Percentiles rank a stretch among this genome's conserved stretches.
Evolutionary conservation across 1,284 basidiomycete genomes (phyloP).

Genomic region (Polyporus tsugae): DNA sequence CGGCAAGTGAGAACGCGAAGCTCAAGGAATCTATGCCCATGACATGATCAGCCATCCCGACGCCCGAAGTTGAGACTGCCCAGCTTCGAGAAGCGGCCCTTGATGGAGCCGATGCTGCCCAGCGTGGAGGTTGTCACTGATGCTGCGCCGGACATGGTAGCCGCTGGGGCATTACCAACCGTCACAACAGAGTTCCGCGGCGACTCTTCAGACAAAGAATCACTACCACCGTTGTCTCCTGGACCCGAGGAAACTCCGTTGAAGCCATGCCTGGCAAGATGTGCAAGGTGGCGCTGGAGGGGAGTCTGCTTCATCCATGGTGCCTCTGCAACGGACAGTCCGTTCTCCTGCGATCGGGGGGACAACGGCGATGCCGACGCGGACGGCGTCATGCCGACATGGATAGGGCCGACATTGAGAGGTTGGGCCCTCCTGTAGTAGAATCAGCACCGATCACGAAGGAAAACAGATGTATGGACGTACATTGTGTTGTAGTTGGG

Average conservation of each 20-base stretch:
- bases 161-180: slow-evolving; percentile 45
- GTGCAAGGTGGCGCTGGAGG: slow-evolving; percentile 78
- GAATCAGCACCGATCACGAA: slow-evolving; percentile 5
- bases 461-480: background rate
- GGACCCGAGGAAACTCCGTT: slow-evolving; percentile 80
- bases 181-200: slow-evolving; percentile 78
- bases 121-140: slow-evolving; percentile 45
- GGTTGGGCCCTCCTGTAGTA: slow-evolving; percentile 27
- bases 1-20: slow-evolving; percentile 10
- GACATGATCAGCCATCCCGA: slow-evolving; percentile 47
- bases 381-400: slow-evolving; percentile 35
- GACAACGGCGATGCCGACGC: slow-evolving; percentile 52
- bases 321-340: slow-evolving; percentile 30
- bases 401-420: slow-evolving; percentile 33
- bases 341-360: slow-evolving; percentile 33
- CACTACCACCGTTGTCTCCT: slow-evolving; percentile 63
- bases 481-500: slow-evolving; percentile 31
- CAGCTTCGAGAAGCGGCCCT: slow-evolving; percentile 70
- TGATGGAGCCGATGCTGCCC: slow-evolving; percentile 50
- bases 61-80: slow-evolving; percentile 77
- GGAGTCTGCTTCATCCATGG: slow-evolving; percentile 69
- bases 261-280: slow-evolving; percentile 81
- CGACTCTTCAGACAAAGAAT: slow-evolving; percentile 68
- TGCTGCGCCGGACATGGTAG: slow-evolving; percentile 40
- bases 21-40: slow-evolving; percentile 5